Evolutionary conservation across 1,284 basidiomycete genomes (phyloP).

Genomic region (Naganishia sp.): DNA sequence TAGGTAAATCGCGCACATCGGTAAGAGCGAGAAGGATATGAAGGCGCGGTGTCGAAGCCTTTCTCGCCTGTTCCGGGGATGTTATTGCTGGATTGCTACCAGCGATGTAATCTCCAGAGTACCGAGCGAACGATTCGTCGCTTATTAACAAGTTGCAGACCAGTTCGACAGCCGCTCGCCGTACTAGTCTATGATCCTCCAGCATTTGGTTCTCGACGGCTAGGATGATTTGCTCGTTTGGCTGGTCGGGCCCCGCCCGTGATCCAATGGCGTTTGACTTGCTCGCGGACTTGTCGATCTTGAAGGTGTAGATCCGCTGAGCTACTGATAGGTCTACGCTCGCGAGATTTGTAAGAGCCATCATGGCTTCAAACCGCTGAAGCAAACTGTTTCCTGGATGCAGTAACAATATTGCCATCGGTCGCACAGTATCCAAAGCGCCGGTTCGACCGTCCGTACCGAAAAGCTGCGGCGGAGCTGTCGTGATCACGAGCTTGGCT

Average conservation of each 20-base stretch:
- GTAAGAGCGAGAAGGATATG: slow-evolving; percentile 81
- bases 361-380: slow-evolving; percentile 86
- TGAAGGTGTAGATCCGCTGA: slow-evolving; percentile 59
- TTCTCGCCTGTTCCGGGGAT: slow-evolving; percentile 13
- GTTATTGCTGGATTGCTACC: slow-evolving; percentile 12
- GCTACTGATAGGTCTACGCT: slow-evolving; percentile 71
- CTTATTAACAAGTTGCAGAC: slow-evolving; percentile 86
- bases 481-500: slow-evolving; percentile 88
- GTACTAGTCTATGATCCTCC: slow-evolving; percentile 77
- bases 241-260: slow-evolving; percentile 27
- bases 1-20: slow-evolving; percentile 77
- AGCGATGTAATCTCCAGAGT: slow-evolving; percentile 50
- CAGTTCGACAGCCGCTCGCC: slow-evolving; percentile 87
- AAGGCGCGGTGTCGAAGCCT: slow-evolving; percentile 56
- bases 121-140: slow-evolving; percentile 71
- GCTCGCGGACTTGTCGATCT: not conserved
- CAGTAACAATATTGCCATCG: slow-evolving; percentile 69
- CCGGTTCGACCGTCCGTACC: slow-evolving; percentile 66
- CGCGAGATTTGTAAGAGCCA: slow-evolving; percentile 94
- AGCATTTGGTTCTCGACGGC: slow-evolving; percentile 78
- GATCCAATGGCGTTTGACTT: not conserved
- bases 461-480: slow-evolving; percentile 85
- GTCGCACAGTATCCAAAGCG: slow-evolving; percentile 76
- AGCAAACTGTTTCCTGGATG: slow-evolving; percentile 69
- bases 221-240: slow-evolving; percentile 59